Percentiles rank a stretch among this genome's conserved stretches.
Evolutionary conservation across 768 basidiomycete species (phyloP).

Genomic region (Lentinula sp.): DNA sequence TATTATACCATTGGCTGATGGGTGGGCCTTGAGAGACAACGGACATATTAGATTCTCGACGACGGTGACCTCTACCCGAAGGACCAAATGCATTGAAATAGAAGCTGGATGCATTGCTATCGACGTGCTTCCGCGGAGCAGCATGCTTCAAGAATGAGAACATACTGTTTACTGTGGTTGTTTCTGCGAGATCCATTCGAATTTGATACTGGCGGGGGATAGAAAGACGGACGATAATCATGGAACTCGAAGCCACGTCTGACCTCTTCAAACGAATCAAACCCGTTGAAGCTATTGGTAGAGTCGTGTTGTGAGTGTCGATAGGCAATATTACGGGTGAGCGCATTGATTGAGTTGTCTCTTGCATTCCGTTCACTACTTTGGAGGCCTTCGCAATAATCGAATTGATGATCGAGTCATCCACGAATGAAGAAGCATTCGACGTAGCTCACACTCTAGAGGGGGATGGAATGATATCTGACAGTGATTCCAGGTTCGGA

Average conservation of each 20-base stretch:
- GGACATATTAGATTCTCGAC: constrained; percentile 59
- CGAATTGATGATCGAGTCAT: constrained; percentile 48
- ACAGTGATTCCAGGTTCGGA: constrained; percentile 33
- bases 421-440: constrained; percentile 30
- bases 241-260: constrained; percentile 73
- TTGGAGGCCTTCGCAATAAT: constrained; percentile 44
- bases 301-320: constrained; percentile 41
- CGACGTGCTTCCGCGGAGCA: constrained; percentile 47
- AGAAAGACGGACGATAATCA: constrained; percentile 56
- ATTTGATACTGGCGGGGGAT: constrained; percentile 36
- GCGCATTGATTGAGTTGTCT: constrained; percentile 13
- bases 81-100: constrained; percentile 49
- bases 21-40: constrained; percentile 54
- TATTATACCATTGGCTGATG: constrained; percentile 16
- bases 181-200: constrained; percentile 21
- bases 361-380: constrained; percentile 28
- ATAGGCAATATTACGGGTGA: constrained; percentile 18
- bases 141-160: constrained; percentile 51
- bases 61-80: constrained; percentile 37
- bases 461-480: constrained; percentile 71
- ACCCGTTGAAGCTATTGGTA: constrained; percentile 59
- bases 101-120: constrained; percentile 75
- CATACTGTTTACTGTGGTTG: constrained; percentile 43
- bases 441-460: constrained; percentile 46
- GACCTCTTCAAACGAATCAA: constrained; percentile 76